Evolutionary conservation across 768 basidiomycete genomes (phyloP).

Genomic region (Agaricus blazei): DNA sequence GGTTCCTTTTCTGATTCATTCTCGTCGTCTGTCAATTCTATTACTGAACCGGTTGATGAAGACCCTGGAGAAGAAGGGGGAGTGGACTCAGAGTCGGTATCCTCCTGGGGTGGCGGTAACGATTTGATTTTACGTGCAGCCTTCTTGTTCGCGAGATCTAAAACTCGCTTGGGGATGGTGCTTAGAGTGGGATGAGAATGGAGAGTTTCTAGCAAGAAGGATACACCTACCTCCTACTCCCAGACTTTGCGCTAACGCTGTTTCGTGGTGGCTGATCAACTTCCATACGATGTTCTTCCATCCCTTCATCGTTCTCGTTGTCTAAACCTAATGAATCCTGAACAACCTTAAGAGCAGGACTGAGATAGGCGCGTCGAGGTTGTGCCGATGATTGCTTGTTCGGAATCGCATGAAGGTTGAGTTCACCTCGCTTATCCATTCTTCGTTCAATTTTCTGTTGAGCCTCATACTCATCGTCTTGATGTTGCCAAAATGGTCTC

Average conservation of each 20-base stretch:
- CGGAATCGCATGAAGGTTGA: background rate
- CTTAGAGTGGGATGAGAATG: background rate
- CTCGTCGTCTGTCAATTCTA: background rate
- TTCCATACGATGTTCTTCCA: constrained; percentile 5
- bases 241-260: background rate
- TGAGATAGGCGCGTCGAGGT: constrained; percentile 1
- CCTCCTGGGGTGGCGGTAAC: background rate
- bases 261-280: constrained; percentile 6
- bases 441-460: constrained; percentile 6
- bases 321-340: background rate
- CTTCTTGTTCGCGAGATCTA: background rate
- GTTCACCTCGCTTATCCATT: constrained; percentile 4
- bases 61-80: constrained; percentile 2
- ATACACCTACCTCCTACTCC: no score
- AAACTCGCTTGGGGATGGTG: background rate
- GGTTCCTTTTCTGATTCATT: background rate
- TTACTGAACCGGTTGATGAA: background rate
- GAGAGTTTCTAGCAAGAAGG: background rate
- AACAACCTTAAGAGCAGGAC: constrained; percentile 1
- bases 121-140: constrained; percentile 6
- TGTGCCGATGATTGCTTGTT: background rate
- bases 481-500: constrained; percentile 9
- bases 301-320: background rate
- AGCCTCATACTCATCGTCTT: constrained; percentile 7
- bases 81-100: background rate